Conservation (phyloP, 2,329 filamentous ascomycete genomes). For the Neurospora crassa region DNA sequence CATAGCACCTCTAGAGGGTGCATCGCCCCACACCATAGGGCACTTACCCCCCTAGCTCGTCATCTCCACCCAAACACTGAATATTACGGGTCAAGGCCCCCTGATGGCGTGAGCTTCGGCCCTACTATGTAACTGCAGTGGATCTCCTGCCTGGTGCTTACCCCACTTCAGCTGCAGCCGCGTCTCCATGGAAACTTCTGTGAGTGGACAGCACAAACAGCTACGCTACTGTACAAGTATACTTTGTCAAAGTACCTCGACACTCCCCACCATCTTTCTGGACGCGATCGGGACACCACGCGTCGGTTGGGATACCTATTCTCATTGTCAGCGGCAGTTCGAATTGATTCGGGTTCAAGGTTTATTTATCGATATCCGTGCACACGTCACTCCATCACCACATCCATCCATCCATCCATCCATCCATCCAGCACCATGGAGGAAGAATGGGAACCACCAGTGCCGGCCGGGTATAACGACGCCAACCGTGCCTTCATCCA, state of each 20-base stretch:
- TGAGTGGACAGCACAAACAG: background rate
- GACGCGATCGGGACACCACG: background rate
- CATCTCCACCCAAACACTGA: background rate
- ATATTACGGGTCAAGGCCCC: background rate
- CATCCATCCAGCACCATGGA: slow-evolving; percentile 8
- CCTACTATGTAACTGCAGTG: background rate
- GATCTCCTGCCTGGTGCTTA: background rate
- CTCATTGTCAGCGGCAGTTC: background rate
- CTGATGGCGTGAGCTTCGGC: background rate
- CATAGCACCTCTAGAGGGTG: background rate
- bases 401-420: no score
- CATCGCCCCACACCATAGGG: background rate
- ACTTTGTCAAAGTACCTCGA: background rate
- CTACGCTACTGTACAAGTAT: background rate
- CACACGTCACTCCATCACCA: background rate
- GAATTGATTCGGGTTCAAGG: background rate
- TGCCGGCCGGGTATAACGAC: slow-evolving; percentile 38
- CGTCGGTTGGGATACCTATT: background rate
- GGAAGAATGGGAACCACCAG: slow-evolving; percentile 23
- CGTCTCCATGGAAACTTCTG: background rate
- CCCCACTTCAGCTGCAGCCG: background rate
- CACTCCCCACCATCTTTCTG: background rate
- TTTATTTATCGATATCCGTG: background rate
- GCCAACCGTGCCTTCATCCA: slow-evolving; percentile 84
- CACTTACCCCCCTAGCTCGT: background rate